Base-by-base conservation (phyloP, 2,329 filamentous ascomycete species). In the Incumbomyces lentus region DNA sequence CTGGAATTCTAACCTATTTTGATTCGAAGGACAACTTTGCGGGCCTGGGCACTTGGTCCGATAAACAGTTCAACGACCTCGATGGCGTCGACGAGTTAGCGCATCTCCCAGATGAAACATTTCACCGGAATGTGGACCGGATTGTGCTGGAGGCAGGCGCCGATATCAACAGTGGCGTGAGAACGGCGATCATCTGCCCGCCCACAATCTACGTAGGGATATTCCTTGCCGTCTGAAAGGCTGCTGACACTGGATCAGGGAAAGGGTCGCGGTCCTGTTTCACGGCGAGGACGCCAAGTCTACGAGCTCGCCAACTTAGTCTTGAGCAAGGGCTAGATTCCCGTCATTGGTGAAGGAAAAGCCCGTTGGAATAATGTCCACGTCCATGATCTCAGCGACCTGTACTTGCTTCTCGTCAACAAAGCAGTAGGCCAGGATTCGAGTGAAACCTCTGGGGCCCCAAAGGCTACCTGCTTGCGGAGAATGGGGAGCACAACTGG, bases 41-140 rank as follows among this genome's bases (percentile, higher is more conserved):
- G 17, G 60, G 59, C 12, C 64, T 62, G 40, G 68, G 69, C 10
- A 60, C 64, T 26, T 58, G 65, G 46, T 63, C 67, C 10, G 54
- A 59, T 11, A 70, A 70, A 52, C 58, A 67, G 43, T 70, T 65
- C 55, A 63, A 71, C 46, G 68, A 72, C 54, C 64, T 65, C 59
- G 64, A 65, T 14, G 65, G 63, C 5, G 60, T 70, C 4, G 58
- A 58, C 34, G 67, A 69, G 48, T 55, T 70, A 3, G 53, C 63
- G 16, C 62, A 62, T 34, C 58, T 70, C 4, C 68, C 67, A 2
- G 60, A 62, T 30, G 60, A 66, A 42, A 64, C 66, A 73, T 59
- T 71, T 22, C 84, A 88, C 64, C 76, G 81, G 11, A 69, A 79
- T 56, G 75, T 86, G 3, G 84, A 89, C 62, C 75, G 78, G 59